These are phyloP conservation scores for Rhizoclosmatium globosum DNA, from an alignment of 192 early-diverging fungal species.

Conservation along the genomic window DNA sequence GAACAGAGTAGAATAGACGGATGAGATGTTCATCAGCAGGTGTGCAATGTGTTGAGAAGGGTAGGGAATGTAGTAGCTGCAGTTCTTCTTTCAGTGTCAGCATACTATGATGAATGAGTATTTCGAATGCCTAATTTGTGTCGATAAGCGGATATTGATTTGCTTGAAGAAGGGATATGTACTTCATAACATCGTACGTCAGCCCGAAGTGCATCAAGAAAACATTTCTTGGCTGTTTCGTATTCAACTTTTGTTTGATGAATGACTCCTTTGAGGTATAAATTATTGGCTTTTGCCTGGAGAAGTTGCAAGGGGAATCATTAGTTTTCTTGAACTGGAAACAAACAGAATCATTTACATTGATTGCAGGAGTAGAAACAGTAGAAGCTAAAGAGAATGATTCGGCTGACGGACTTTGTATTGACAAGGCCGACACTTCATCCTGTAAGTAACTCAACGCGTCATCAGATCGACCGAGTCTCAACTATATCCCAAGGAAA, in stretches of 20 bases:
- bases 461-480: not conserved
- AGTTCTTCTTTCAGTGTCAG: conserved; percentile 17
- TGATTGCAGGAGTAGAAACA: not conserved
- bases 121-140: not conserved
- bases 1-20: conserved; percentile 1
- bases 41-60: not conserved
- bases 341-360: not conserved
- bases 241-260: not conserved
- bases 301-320: not conserved
- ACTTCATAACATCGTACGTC: conserved; percentile 41
- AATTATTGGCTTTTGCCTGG: not conserved
- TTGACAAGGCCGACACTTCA: not conserved
- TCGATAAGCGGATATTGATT: not conserved
- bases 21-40: conserved; percentile 13
- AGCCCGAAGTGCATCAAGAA: not conserved
- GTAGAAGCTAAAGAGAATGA: not conserved
- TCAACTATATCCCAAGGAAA: no score
- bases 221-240: conserved; percentile 10
- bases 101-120: not conserved
- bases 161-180: not conserved
- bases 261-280: conserved; percentile 2
- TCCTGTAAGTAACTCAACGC: not conserved
- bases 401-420: not conserved
- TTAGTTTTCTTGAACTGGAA: not conserved
- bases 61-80: conserved; percentile 12